phyloP scores from a whole-genome alignment of 805 yeast species.

The Yarrowia deformans region DNA sequence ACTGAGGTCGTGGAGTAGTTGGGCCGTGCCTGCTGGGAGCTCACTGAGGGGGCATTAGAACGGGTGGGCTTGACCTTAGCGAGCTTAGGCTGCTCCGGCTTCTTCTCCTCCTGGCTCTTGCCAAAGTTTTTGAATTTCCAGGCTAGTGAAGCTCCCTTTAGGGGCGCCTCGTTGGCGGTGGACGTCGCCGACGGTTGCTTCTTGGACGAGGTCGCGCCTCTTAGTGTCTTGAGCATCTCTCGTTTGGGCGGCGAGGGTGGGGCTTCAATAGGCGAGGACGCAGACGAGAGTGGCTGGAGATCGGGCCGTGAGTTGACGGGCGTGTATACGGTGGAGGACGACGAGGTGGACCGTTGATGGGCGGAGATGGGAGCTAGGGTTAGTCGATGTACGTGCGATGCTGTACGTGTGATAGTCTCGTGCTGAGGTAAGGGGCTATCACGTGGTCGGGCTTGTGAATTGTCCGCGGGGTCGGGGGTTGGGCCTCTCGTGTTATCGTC shows the following conservation, averaged over 20 bases:
- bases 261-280: conserved; percentile 34
- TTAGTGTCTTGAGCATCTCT: conserved; percentile 40
- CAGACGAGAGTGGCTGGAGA: conserved; percentile 37
- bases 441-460: background rate
- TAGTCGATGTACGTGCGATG: conserved; percentile 20
- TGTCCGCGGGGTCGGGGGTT: background rate
- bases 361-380: conserved; percentile 35
- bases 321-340: conserved; percentile 35
- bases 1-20: conserved; percentile 16
- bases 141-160: conserved; percentile 38
- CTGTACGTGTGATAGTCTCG: background rate
- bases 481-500: conserved; percentile 7
- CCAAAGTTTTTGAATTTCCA: conserved; percentile 36
- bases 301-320: conserved; percentile 38
- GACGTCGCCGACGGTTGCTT: conserved; percentile 27
- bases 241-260: conserved; percentile 39
- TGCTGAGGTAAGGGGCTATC: background rate
- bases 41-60: conserved; percentile 6
- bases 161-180: conserved; percentile 33
- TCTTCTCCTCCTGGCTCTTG: conserved; percentile 31
- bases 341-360: conserved; percentile 36
- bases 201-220: conserved; percentile 37
- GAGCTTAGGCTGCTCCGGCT: conserved; percentile 23
- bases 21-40: conserved; percentile 7
- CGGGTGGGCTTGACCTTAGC: conserved; percentile 35